Base-by-base conservation (phyloP, 495 filamentous ascomycete genomes). In the Aspergillus cavernicola region DNA sequence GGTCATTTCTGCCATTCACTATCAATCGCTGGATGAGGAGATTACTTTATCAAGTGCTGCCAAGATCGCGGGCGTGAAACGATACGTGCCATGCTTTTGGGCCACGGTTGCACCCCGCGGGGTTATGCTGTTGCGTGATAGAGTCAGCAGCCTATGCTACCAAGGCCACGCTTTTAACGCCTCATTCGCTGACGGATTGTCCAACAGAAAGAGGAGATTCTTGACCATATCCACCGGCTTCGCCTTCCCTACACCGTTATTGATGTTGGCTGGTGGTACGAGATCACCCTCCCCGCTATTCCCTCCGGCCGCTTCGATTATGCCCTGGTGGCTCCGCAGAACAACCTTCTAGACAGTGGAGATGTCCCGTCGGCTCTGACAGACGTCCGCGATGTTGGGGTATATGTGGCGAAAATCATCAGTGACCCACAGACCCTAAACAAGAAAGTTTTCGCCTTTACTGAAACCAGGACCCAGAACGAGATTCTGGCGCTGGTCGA, bases 201-300 rank as follows among this genome's bases (percentile, higher is more conserved):
- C 9, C 36, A 24, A 20, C 13, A 68, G 63, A 76, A 76, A 58
- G 64, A 71, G 33, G 48, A 58, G 10, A 60, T 73, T 3, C 55
- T 65, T 20, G 50, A 69, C 9, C 56, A 66, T 18, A 62, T 76
- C 52, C 62, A 60, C 42, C 46, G 44, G 10, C 33, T 68, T 7
- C 31, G 53, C 12, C 55, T 77, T 6, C 72, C 72, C 6, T 79
- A 76, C 57, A 79, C 74, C 6, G 59, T 72, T 53, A 70, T 79
- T 37, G 72, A 77, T 32, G 63, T 71, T 6, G 74, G 75, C 11
- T 75, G 58, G 55, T 79, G 74, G 73, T 65, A 68, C 44, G 63
- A 72, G 42, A 28, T 71, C 16, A 42, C 57, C 0, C 57, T 69
- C 6, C 68, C 65, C 0, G 19, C 20, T 2, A 13, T 77, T 1